Base-by-base conservation (phyloP, 2,329 filamentous ascomycete species). In the Sporothrix euskadiensis region DNA sequence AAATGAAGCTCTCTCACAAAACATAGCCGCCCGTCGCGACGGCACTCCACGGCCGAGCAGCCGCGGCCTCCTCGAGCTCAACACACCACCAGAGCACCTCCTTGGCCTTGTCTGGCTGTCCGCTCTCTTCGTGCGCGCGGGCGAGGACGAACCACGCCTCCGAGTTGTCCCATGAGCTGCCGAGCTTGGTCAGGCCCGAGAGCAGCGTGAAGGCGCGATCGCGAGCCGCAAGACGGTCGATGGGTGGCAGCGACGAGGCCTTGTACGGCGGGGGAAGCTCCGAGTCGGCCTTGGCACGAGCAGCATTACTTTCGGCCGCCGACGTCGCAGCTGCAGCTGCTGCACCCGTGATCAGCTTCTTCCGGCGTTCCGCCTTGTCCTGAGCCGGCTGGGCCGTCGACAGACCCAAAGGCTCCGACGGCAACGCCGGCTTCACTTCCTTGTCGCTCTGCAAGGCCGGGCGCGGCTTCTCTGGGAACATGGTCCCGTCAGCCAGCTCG, bases 61-160 rank as follows among this genome's bases (percentile, higher is more conserved):
- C 93, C 76, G 89, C 89, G 8, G 89, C 90, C 80, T 99, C 95
- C 80, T 98, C 96, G 41, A 99, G 85, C 82, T 98, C 94, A 14
- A 99, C 92, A 78, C 94, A 97, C 94, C 95, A 98, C 96, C 96
- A 98, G 7, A 98, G 86, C 63, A 94, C 94, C 77, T 96, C 92
- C 83, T 94, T 97, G 16, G 96, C 92, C 84, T 95, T 97, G 52
- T 96, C 92, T 1, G 89, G 82, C 83, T 97, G 93, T 0, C 92
- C 92, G 73, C 93, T 92, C 79, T 94, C 89, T 81, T 99, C 96
- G 79, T 98, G 93, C 10, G 93, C 94, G 75, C 94, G 87, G 0
- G 94, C 93, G 47, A 99, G 87, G 4, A 92, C 89, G 79, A 94
- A 95, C 96, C 96, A 99, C 5, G 95, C 96, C 80, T 98, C 96